A percentile compares a stretch with the other conserved stretches of the same genome.
Evolutionary conservation across 148 eudicot genomes (phyloP).

Genomic region (Camellia granthamiana): DNA sequence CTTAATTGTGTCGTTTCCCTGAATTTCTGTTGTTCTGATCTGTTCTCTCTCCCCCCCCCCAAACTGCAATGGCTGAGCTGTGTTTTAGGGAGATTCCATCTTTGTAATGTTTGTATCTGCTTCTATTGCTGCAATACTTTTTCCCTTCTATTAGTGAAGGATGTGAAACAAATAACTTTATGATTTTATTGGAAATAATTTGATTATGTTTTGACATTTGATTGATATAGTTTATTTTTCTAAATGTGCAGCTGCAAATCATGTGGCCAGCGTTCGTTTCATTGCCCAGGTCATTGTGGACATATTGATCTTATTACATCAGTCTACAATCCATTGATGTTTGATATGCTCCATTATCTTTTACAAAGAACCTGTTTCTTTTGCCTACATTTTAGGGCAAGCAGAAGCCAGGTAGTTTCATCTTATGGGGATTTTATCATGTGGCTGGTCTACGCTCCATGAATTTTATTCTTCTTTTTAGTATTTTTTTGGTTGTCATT

Average conservation of each 20-base stretch:
- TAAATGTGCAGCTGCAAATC: constrained; percentile 66
- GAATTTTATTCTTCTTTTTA: not conserved
- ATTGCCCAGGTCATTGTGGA: constrained; percentile 93
- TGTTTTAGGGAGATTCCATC: not conserved
- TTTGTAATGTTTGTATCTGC: not conserved
- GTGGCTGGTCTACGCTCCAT: not conserved
- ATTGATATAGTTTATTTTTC: not conserved
- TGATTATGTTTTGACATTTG: constrained; percentile 5
- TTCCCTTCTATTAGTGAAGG: not conserved
- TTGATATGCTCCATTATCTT: constrained; percentile 46
- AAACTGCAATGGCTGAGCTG: too few relatives aligned
- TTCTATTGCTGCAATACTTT: not conserved
- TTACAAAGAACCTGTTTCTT: constrained; percentile 66
- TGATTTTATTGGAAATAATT: not conserved
- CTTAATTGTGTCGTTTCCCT: not conserved
- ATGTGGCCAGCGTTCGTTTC: constrained; percentile 61
- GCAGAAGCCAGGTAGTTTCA: constrained; percentile 37
- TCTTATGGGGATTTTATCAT: not conserved
- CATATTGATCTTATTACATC: constrained; percentile 70
- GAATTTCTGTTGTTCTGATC: not conserved
- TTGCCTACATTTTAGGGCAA: constrained; percentile 64
- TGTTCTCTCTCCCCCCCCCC: not conserved
- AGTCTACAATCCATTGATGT: constrained; percentile 75
- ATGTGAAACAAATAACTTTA: not conserved
- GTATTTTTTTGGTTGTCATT: not conserved